Base-by-base conservation (phyloP, 495 filamentous ascomycete species). In the Neurospora terricola region DNA sequence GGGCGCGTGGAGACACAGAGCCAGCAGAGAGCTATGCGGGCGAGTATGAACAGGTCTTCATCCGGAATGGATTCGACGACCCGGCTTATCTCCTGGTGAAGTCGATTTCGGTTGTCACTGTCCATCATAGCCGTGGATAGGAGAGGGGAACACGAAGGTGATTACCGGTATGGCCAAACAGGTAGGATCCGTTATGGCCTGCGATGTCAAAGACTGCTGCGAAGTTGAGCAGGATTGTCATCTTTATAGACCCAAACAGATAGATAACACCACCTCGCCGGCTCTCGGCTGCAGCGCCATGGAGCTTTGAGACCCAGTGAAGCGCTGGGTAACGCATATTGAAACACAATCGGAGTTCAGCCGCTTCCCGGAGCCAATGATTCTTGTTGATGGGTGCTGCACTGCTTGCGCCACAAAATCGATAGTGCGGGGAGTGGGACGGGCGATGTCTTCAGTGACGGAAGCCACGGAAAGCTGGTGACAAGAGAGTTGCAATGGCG, bases 11-110 rank as follows among this genome's bases (percentile, higher is more conserved):
- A 70, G 39, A 75, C 74, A 8, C 71, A 76, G n/a, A 77, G 73
- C 77, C 77, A 79, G 73, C 76, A 75, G 38, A 77, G 40, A 3
- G 73, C 76, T 23, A 73, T 72, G 30, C 77, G 70, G n/a, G 66
- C 73, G 27, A 69, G 37, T 34, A 72, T 27, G 39, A 36, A 66
- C 1, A 69, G 40, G 16, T 34, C 48, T 34, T 73, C 45, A 42
- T 43, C 21, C 4, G 3, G 48, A 37, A 71, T 54, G 21, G 38
- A 16, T 23, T 27, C 30, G 62, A 59, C 40, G 14, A 73, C 30
- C 5, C 30, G 38, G 2, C 21, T 71, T 54, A 75, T 69, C 70
- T 72, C 70, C 45, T 37, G 45, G 2, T 62, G 45, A 27, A 72
- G 69, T 48, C 70, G 40, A 38, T 9, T 38, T 10, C 68, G 59